Evolutionary conservation across 2,329 filamentous ascomycete genomes (phyloP).

Genomic region (Pseudogymnoascus sp.): DNA sequence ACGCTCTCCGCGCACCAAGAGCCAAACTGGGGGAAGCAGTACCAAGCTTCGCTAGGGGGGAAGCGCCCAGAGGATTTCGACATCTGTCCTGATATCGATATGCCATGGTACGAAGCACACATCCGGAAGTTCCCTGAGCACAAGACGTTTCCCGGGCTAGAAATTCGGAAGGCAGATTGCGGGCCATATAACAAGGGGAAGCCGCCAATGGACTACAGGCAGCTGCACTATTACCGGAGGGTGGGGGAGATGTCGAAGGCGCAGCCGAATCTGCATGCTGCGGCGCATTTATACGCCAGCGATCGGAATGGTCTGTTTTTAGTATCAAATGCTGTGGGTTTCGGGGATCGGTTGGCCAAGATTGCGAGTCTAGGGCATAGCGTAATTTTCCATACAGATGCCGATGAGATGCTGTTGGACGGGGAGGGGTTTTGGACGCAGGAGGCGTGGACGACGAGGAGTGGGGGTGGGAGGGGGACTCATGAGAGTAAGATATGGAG

Average conservation of each 20-base stretch:
- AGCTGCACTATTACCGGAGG: slow-evolving; percentile 10
- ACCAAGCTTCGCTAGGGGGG: slow-evolving; percentile 10
- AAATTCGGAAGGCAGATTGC: slow-evolving; percentile 40
- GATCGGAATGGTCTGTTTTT: slow-evolving; percentile 47
- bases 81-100: slow-evolving; percentile 14
- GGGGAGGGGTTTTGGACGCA: slow-evolving; percentile 38
- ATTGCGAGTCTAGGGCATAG: slow-evolving; percentile 41
- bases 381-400: slow-evolving; percentile 38
- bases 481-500: slow-evolving; percentile 39
- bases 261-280: slow-evolving; percentile 45
- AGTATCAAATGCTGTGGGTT: slow-evolving; percentile 40
- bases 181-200: slow-evolving; percentile 12
- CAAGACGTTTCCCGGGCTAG: slow-evolving; percentile 27
- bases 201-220: slow-evolving; percentile 12
- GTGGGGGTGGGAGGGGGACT: slow-evolving; percentile 35
- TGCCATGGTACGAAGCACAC: slow-evolving; percentile 15
- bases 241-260: slow-evolving; percentile 32
- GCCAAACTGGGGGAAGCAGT: slow-evolving; percentile 7
- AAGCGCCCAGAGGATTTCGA: slow-evolving; percentile 8
- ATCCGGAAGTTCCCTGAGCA: slow-evolving; percentile 9
- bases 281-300: slow-evolving; percentile 48
- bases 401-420: slow-evolving; percentile 32
- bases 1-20: slow-evolving; percentile 11
- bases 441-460: slow-evolving; percentile 38
- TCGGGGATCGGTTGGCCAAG: slow-evolving; percentile 30